Conservation (phyloP, 2,329 filamentous ascomycete species). For the Colletotrichum limetticola region DNA sequence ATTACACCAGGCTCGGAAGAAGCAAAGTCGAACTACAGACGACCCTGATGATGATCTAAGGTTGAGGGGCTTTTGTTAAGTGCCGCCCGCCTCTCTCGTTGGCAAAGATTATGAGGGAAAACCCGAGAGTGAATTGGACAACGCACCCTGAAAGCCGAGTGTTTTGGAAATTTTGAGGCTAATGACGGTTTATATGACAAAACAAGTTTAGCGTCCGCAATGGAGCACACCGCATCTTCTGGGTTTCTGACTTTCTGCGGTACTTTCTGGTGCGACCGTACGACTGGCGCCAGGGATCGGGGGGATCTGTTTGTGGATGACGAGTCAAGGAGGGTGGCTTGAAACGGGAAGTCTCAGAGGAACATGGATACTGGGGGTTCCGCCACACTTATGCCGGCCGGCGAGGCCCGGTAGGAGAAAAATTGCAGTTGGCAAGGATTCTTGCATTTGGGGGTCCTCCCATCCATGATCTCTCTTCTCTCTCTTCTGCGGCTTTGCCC, state of each 20-base stretch:
- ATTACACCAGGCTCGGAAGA: not conserved
- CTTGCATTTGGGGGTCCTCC: not conserved
- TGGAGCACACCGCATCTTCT: not conserved
- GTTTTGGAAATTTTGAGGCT: constrained; percentile 16
- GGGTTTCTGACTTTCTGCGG: not conserved
- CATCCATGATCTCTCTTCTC: not conserved
- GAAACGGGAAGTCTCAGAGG: constrained; percentile 28
- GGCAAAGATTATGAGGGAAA: not conserved
- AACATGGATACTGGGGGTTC: constrained; percentile 23
- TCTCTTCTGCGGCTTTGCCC: too few species aligned
- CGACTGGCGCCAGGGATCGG: constrained; percentile 13
- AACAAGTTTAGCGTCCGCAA: constrained; percentile 31
- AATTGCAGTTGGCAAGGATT: not conserved
- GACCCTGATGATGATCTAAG: not conserved
- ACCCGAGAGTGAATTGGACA: not conserved
- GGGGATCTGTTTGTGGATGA: not conserved
- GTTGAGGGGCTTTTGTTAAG: constrained; percentile 5
- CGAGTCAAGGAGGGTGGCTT: constrained; percentile 27
- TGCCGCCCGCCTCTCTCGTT: not conserved
- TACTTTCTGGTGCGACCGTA: constrained; percentile 17
- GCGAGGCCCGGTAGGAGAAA: constrained; percentile 18
- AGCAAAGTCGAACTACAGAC: not conserved
- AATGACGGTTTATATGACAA: constrained; percentile 30
- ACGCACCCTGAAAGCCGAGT: not conserved
- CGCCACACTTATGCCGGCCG: constrained; percentile 13